Conservation (phyloP, 139 green algal genomes). For the Bryopsis sp. region DNA sequence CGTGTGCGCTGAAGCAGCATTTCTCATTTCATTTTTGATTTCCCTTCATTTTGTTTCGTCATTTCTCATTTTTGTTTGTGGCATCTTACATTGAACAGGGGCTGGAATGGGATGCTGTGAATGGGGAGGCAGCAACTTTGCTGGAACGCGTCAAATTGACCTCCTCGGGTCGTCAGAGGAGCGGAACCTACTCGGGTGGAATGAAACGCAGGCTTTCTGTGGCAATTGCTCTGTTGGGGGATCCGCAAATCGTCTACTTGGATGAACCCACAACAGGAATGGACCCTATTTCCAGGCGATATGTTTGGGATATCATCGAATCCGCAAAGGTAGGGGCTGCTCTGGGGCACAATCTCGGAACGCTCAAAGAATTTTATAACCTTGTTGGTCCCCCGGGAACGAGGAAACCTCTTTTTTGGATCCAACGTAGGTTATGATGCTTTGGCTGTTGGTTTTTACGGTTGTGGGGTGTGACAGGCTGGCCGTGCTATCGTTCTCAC, state of each 20-base stretch:
- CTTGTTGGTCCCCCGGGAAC: not conserved
- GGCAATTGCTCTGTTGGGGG: slow-evolving; percentile 83
- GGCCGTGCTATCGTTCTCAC: slow-evolving; percentile 82
- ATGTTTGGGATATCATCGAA: slow-evolving; percentile 92
- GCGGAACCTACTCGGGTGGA: slow-evolving; percentile 58
- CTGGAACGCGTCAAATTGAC: slow-evolving; percentile 48
- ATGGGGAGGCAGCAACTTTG: slow-evolving; percentile 25
- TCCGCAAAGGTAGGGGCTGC: too few relatives aligned
- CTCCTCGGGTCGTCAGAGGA: slow-evolving; percentile 32
- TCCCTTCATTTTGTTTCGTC: slow-evolving; percentile 14
- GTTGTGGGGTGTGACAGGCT: slow-evolving; percentile 13
- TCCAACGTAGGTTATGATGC: slow-evolving; percentile 15
- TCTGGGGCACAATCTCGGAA: slow-evolving; percentile 3
- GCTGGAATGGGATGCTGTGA: slow-evolving; percentile 25
- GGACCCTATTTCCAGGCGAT: slow-evolving; percentile 79
- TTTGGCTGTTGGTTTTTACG: not conserved
- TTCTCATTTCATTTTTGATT: not conserved
- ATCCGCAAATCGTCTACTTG: slow-evolving; percentile 85
- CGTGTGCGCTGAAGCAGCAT: too few relatives aligned
- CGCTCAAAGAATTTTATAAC: not conserved
- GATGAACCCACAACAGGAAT: slow-evolving; percentile 92
- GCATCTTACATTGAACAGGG: not conserved
- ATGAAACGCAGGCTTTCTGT: slow-evolving; percentile 80
- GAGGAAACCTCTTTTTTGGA: slow-evolving; percentile 11
- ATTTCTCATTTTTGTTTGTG: not conserved